A percentile compares a stretch with the other conserved stretches of the same genome.
Conservation (phyloP, 805 yeast species). For the Yamadazyma laniorum region DNA sequence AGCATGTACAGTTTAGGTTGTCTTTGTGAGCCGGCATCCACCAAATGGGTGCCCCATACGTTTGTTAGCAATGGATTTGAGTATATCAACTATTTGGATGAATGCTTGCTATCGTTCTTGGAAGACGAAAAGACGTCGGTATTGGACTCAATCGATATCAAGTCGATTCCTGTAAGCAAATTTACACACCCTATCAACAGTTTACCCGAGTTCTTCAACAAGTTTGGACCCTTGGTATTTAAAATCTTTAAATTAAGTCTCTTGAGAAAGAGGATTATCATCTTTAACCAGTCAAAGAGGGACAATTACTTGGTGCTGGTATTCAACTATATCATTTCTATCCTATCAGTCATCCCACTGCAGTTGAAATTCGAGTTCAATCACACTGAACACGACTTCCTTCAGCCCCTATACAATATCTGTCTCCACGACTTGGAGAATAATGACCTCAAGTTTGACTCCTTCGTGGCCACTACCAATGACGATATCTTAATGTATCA, state of each 20-base stretch:
- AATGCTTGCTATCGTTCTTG: conserved; percentile 22
- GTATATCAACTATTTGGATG: conserved; percentile 28
- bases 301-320: conserved; percentile 33
- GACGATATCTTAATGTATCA: conserved; percentile 65
- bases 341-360: conserved; percentile 62
- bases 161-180: conserved; percentile 1
- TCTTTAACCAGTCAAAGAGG: conserved; percentile 35
- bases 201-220: conserved; percentile 46
- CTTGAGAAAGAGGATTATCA: conserved; percentile 53
- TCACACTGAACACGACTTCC: conserved; percentile 19
- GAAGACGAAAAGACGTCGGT: conserved; percentile 13
- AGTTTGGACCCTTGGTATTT: conserved; percentile 65
- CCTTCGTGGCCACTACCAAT: conserved; percentile 56
- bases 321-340: conserved; percentile 55
- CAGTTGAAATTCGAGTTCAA: conserved; percentile 37
- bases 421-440: conserved; percentile 53
- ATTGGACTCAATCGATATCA: conserved; percentile 18
- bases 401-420: conserved; percentile 59
- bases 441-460: conserved; percentile 1
- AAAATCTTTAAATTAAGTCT: conserved; percentile 62
- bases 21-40: conserved; percentile 28
- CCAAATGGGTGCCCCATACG: conserved; percentile 36
- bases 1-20: conserved; percentile 42
- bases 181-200: conserved; percentile 15
- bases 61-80: conserved; percentile 40